Evolutionary conservation across 1,284 basidiomycete species (phyloP).

Genomic region (Rhodotorula sp.): DNA sequence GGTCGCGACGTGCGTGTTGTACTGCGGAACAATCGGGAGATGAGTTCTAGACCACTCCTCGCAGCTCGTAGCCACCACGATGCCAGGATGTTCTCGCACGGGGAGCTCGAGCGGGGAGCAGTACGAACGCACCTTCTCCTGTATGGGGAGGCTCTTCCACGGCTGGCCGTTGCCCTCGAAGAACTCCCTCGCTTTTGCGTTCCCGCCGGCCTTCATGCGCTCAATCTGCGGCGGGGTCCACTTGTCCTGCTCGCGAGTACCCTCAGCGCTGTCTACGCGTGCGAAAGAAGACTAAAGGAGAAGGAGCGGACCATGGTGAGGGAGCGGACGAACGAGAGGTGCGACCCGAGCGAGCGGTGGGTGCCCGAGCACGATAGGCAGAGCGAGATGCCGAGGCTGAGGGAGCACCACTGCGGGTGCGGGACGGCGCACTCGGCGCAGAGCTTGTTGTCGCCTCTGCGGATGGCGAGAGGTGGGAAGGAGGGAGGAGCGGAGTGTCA

Average conservation of each 20-base stretch:
- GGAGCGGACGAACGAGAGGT: conserved; percentile 59
- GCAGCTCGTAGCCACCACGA: background rate
- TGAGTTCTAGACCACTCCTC: no score
- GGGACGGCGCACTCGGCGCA: conserved; percentile 38
- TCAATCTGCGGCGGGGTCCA: conserved; percentile 88
- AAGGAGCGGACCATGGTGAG: conserved; percentile 66
- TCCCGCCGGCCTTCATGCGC: conserved; percentile 89
- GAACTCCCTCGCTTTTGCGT: conserved; percentile 50
- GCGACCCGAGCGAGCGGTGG: conserved; percentile 85
- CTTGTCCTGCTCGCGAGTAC: conserved; percentile 35
- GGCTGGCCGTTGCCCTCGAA: conserved; percentile 60
- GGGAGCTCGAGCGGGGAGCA: no score
- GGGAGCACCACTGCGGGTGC: conserved; percentile 29
- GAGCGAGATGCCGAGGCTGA: conserved; percentile 67
- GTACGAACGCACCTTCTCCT: conserved; percentile 60
- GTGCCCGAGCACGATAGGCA: conserved; percentile 88
- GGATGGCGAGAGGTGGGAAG: background rate
- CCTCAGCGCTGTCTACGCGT: background rate
- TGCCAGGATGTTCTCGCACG: no score
- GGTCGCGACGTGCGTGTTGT: conserved; percentile 82
- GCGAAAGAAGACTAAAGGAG: background rate
- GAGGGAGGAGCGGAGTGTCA: background rate
- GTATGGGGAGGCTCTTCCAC: conserved; percentile 65
- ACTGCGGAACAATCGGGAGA: no score
- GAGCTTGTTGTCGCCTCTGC: conserved; percentile 40